Percentiles rank a stretch among this genome's conserved stretches.
Conservation (phyloP, 345 rosid species). For the Eucalyptus sideroxylon region DNA sequence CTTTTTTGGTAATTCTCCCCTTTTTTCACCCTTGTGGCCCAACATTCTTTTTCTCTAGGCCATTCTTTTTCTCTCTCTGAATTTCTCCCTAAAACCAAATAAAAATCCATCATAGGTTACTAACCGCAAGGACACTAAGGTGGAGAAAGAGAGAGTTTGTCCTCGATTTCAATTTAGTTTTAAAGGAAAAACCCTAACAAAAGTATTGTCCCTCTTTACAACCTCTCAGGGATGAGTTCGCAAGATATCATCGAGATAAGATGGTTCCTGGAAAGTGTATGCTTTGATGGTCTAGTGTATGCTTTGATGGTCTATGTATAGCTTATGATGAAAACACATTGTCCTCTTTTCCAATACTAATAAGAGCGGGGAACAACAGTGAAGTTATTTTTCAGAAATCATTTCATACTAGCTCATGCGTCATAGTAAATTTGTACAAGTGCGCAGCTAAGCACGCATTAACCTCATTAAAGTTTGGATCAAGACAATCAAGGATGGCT, state of each 20-base stretch:
- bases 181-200: not conserved
- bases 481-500: not conserved
- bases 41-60: no score
- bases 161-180: not conserved
- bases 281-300: constrained; percentile 17
- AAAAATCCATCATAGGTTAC: not conserved
- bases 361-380: constrained; percentile 20
- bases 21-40: no score
- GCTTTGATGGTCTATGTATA: constrained; percentile 41
- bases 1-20: no score
- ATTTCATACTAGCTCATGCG: no score
- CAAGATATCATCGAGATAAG: constrained; percentile 6
- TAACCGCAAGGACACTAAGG: not conserved
- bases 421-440: not conserved
- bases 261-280: constrained; percentile 17
- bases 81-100: no score
- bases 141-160: not conserved
- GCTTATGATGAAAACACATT: constrained; percentile 34
- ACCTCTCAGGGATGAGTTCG: not conserved
- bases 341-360: constrained; percentile 8
- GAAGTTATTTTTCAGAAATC: not conserved
- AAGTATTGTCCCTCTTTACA: not conserved
- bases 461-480: not conserved
- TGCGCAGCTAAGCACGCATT: not conserved
- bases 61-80: no score